Percentiles rank a stretch among this genome's conserved stretches.
Evolutionary conservation across 2,329 filamentous ascomycete species (phyloP).

Genomic region (Aspergillus carbonarius): DNA sequence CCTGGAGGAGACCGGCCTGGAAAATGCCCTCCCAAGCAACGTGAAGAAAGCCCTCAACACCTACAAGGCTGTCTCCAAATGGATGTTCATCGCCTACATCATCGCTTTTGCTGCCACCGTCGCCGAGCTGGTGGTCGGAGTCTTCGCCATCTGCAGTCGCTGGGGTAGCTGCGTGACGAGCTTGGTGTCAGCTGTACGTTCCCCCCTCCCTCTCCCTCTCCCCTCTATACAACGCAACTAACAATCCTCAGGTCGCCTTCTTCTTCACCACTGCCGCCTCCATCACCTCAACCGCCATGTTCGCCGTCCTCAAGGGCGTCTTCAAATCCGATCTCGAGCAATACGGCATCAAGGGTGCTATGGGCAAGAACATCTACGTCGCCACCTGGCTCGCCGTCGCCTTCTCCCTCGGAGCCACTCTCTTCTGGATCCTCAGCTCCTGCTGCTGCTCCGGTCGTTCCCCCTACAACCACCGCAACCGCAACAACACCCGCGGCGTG

Average conservation of each 20-base stretch:
- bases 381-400: conserved; percentile 77
- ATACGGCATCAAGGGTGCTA: conserved; percentile 66
- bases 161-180: conserved; percentile 80
- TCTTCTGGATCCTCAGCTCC: conserved; percentile 90
- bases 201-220: conserved; percentile 23
- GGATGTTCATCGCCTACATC: conserved; percentile 80
- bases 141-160: conserved; percentile 80
- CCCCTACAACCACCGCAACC: conserved; percentile 46
- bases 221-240: conserved; percentile 37
- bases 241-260: conserved; percentile 45
- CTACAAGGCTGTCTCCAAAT: conserved; percentile 73
- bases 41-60: conserved; percentile 67
- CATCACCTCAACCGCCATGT: conserved; percentile 71
- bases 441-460: conserved; percentile 83
- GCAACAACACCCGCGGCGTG: conserved; percentile 40
- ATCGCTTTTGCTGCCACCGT: conserved; percentile 69
- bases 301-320: conserved; percentile 66
- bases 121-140: conserved; percentile 71
- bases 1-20: conserved; percentile 56
- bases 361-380: conserved; percentile 70
- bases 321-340: conserved; percentile 66
- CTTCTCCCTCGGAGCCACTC: conserved; percentile 69
- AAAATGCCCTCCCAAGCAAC: conserved; percentile 66
- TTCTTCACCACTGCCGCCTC: conserved; percentile 66
- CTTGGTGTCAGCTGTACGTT: conserved; percentile 67